phyloP scores from a whole-genome alignment of 768 basidiomycete species.

The Phylloporus rhodoxanthus region DNA sequence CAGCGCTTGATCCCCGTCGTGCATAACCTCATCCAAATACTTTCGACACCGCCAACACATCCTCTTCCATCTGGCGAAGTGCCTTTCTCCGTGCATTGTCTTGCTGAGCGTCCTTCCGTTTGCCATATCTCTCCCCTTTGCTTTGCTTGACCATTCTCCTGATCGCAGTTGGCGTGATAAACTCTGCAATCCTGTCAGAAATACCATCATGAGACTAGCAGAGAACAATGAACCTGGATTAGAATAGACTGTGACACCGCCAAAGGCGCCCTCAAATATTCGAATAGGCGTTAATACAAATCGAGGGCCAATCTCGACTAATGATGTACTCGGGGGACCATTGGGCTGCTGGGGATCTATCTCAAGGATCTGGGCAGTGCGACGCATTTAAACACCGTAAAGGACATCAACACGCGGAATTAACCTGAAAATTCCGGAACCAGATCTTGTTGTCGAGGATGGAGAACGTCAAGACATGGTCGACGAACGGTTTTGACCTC shows the following conservation, averaged over 20 bases:
- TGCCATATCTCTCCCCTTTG: conserved; percentile 76
- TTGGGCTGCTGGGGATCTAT: conserved; percentile 89
- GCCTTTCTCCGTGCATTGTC: conserved; percentile 62
- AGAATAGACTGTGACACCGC: conserved; percentile 90
- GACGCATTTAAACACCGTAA: not conserved
- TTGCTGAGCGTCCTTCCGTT: conserved; percentile 71
- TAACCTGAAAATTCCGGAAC: conserved; percentile 98
- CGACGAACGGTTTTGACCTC: conserved; percentile 93
- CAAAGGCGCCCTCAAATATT: conserved; percentile 97
- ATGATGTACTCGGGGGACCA: conserved; percentile 76
- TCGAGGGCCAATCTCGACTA: conserved; percentile 95
- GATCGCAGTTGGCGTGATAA: conserved; percentile 80
- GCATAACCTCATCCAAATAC: conserved; percentile 68
- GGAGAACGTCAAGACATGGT: conserved; percentile 96
- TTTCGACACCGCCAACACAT: conserved; percentile 77
- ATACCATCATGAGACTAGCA: not conserved
- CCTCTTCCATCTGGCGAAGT: conserved; percentile 58
- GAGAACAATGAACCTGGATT: conserved; percentile 67
- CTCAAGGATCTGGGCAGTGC: conserved; percentile 69
- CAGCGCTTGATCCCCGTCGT: not conserved
- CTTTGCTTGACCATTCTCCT: conserved; percentile 64
- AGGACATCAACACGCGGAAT: conserved; percentile 11
- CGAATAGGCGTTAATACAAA: conserved; percentile 97
- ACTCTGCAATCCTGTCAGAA: conserved; percentile 51
- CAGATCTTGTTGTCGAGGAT: conserved; percentile 94